Base-by-base conservation (phyloP, 257 asterid genomes). In the Salvia splendens region DNA sequence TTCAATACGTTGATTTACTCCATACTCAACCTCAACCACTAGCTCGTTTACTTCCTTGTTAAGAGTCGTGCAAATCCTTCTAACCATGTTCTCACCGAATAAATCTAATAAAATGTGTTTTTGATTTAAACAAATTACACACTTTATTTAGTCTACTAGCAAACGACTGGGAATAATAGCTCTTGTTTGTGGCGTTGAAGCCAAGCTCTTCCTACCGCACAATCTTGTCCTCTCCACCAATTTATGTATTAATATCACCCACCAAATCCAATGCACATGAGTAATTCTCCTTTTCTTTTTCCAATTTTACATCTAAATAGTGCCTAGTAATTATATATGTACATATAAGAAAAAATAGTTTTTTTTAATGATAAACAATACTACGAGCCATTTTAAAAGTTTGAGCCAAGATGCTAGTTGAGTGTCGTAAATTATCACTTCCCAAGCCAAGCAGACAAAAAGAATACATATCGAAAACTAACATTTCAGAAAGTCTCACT, bases 1-100 rank as follows among this genome's bases (percentile, higher is more conserved):
- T n/a, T n/a, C n/a, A n/a, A n/a, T n/a, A n/a, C n/a, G n/a, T n/a
- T n/a, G n/a, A n/a, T n/a, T n/a, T n/a, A n/a, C n/a, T n/a, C n/a
- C n/a, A n/a, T n/a, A n/a, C n/a, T n/a, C n/a, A n/a, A n/a, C n/a
- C n/a, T n/a, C n/a, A n/a, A n/a, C n/a, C n/a, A n/a, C 30, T 24
- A 24, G 30, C 30, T 24, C 30, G n/a, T 24, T 24, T 24, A 24
- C 30, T 33, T 33, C 38, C 38, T 3, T 33, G 42, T 38, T 6
- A 17, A 12, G 74, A 69, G 61, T 47, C 74, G 74, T 59, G 61
- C 52, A 16, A 69, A 10, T 57, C 33, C 73, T 57, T 56, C 73
- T 33, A 16, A 58, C 6, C 49, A 69, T 16, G 50, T 46, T 41
- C 11, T 0, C 6, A 49, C 64, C 65, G 8, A 67, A 40, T 49